Conservation (phyloP, 352 stramenopile species). For the Pythium folliculosum region DNA sequence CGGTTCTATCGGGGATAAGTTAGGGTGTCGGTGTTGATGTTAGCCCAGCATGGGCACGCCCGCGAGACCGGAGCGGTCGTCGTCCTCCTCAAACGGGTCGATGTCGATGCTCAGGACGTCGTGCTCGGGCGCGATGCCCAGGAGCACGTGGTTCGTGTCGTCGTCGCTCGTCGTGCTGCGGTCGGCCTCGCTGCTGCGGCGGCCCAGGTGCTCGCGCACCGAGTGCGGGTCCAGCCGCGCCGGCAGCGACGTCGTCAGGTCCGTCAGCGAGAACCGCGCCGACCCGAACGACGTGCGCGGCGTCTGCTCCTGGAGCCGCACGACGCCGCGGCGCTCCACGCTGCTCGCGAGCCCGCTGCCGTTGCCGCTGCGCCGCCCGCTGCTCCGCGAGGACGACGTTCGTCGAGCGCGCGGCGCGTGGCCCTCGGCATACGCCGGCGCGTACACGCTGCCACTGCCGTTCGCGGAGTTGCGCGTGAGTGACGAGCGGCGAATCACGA, state of each 20-base stretch:
- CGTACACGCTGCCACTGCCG: neutral
- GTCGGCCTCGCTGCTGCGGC: conserved; percentile 18
- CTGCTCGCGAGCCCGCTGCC: neutral
- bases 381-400: neutral
- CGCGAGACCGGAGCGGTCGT: conserved; percentile 12
- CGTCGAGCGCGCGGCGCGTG: conserved; percentile 1
- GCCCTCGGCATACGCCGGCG: neutral
- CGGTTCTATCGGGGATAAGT: conserved; percentile 8
- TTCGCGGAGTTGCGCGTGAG: neutral
- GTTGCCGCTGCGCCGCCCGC: neutral
- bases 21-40: neutral
- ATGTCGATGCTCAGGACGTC: conserved; percentile 31
- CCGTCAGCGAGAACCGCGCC: conserved; percentile 2
- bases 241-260: conserved; percentile 14
- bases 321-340: neutral
- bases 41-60: conserved; percentile 24
- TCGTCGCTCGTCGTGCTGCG: conserved; percentile 19
- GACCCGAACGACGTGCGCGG: conserved; percentile 14
- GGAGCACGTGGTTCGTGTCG: neutral
- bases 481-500: conserved; percentile 25
- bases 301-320: neutral
- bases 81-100: conserved; percentile 26
- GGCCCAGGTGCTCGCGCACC: conserved; percentile 22
- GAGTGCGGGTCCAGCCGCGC: conserved; percentile 21
- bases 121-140: conserved; percentile 17